These are phyloP conservation scores for Colletotrichum tabaci DNA, from an alignment of 2,329 filamentous ascomycete genomes.

Conservation along the genomic window DNA sequence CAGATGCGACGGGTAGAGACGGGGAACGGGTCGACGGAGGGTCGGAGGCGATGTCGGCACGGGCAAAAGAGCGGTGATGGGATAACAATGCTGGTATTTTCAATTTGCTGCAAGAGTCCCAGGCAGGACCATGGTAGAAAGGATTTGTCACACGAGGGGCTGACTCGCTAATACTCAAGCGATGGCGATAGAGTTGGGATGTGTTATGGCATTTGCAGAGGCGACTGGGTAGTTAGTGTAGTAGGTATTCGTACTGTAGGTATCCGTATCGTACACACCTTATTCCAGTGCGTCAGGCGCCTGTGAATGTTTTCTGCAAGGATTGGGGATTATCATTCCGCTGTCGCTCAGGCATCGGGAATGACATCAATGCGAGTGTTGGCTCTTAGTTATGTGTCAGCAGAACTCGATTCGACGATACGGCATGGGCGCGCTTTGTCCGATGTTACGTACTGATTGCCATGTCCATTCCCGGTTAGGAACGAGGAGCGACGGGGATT, in stretches of 20 bases:
- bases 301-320: slow-evolving; percentile 22
- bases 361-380: slow-evolving; percentile 38
- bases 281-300: not conserved
- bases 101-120: slow-evolving; percentile 17
- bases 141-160: slow-evolving; percentile 34
- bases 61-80: slow-evolving; percentile 34
- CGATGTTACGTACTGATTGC: slow-evolving; percentile 34
- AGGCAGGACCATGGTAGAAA: slow-evolving; percentile 34
- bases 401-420: slow-evolving; percentile 39
- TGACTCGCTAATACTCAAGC: slow-evolving; percentile 29
- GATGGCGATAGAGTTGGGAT: slow-evolving; percentile 23
- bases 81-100: slow-evolving; percentile 29
- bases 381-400: slow-evolving; percentile 36
- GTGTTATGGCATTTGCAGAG: slow-evolving; percentile 18
- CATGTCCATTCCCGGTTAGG: slow-evolving; percentile 18
- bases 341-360: slow-evolving; percentile 7
- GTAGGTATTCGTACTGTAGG: too few species aligned
- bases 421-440: slow-evolving; percentile 1
- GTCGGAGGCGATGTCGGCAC: not conserved
- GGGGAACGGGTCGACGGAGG: not conserved
- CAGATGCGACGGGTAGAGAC: slow-evolving; percentile 21
- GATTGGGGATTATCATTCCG: slow-evolving; percentile 28
- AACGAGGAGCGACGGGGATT: slow-evolving; percentile 10
- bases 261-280: too few species aligned
- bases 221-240: not conserved